Conservation (phyloP, 352 stramenopile species). For the Phytophthora rubi region DNA sequence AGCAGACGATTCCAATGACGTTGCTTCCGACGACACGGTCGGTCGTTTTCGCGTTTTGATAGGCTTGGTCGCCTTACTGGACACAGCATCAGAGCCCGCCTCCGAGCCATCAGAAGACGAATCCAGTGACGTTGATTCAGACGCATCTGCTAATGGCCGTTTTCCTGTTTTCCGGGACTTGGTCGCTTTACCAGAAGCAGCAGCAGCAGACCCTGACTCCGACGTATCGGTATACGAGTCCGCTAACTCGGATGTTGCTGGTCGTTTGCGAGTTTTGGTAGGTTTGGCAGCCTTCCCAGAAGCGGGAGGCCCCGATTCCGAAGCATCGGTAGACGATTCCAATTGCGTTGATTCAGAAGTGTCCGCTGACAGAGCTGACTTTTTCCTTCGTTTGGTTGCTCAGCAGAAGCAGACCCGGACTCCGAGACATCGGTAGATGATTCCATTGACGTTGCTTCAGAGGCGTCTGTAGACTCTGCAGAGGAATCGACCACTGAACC, state of each 20-base stretch:
- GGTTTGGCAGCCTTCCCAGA: not conserved
- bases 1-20: not conserved
- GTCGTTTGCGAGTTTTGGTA: not conserved
- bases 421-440: not conserved
- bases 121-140: not conserved
- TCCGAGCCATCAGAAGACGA: too few relatives aligned
- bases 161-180: too few relatives aligned
- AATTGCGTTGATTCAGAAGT: too few relatives aligned
- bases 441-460: slow-evolving; percentile 1
- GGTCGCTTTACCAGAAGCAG: too few relatives aligned
- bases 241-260: not conserved
- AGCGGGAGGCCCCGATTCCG: not conserved
- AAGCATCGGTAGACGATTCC: not conserved
- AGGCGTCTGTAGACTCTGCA: slow-evolving; percentile 3
- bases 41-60: too few relatives aligned
- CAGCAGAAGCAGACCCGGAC: not conserved
- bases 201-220: too few relatives aligned
- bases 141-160: not conserved
- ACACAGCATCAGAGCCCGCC: too few relatives aligned
- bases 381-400: not conserved
- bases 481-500: not conserved
- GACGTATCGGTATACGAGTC: too few relatives aligned
- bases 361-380: too few relatives aligned
- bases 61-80: too few relatives aligned
- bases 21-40: not conserved